Base-by-base conservation (phyloP, 2,329 filamentous ascomycete genomes). In the Blastomyces gilchristii region DNA sequence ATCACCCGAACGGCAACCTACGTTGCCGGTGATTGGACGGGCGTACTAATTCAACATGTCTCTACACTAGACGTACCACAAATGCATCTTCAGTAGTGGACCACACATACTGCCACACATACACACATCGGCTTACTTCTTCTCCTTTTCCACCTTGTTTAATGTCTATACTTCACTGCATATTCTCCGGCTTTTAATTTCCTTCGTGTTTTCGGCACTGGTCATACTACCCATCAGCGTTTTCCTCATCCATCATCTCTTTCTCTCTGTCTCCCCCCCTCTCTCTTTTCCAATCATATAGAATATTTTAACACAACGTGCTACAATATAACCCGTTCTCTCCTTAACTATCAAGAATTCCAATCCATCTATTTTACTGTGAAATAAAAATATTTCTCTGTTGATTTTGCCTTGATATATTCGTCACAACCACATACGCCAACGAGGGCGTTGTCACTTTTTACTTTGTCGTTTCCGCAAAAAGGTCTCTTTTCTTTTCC, bases 1-100 rank as follows among this genome's bases (percentile, higher is more conserved):
- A n/a, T 69, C 70, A 31, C 74, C 75, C 50, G 71, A 63, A 41
- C 45, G 45, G n/a, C 34, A 63, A 12, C 25, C 39, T 34, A 37
- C 41, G 16, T 14, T 50, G 18, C 54, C 60, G 16, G n/a, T 28
- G 34, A 14, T 50, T 16, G 60, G 39, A 16, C 37, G 52, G 28
- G 31, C 50, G 14, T 57, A 57, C 39, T 62, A 28, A 9, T 12
- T 6, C 31, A 39, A 9, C 16, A 34, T 22, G 11, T 22, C 34
- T 11, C 3, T 18, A 52, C 12, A 6, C 25, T 28, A 16, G 25
- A 16, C 18, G 14, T 14, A 14, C 1, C 22, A 9, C 3, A 12
- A 50, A 28, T 8, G 2, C 37, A 28, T 28, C 25, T 52, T 4
- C 14, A 25, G 12, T 18, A 3, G 11, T 31, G 12, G 25, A 14